Base-by-base conservation (phyloP, 1,284 basidiomycete species). In the Athelia sp. region DNA sequence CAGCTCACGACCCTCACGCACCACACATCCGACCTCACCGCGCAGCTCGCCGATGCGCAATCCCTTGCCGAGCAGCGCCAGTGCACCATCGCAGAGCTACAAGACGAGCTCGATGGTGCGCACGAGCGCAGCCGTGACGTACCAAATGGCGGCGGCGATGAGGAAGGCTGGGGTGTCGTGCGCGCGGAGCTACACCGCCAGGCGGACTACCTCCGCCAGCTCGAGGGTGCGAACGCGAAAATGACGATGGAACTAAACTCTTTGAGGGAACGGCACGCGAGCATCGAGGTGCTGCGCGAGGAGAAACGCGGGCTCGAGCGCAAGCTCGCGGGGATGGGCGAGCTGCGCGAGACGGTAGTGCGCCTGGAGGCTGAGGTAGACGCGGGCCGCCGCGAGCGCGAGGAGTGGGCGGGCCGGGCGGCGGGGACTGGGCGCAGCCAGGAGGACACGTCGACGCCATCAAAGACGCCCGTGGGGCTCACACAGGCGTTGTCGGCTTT, bases 271-370 rank as follows among this genome's bases (percentile, higher is more conserved):
- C 70, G 78, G 3, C 72, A 83, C 35, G 67, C 73, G 2, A 83
- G 79, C 56, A 65, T 86, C 6, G 86, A 89, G 54, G 80, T 91
- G 1, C 61, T 92, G 40, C 74, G 78, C 45, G 90, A 91, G 61
- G 84, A 90, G 65, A 90, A 89, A 55, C 72, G 81, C 13, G 72
- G 75, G 0, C 64, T 91, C 38, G 82, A 90, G 59, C 63, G 68
- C 17, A 84, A 79, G 56, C 62, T 84, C 4, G 61, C 59, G 13
- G 69, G 67, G 1, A 64, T 79, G 32, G 84, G 87, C 9, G 74
- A 76, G 32, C 61, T 88, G 49, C 70, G 84, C 14, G 75, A 78
- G 54, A 72, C 73, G 56, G 73, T 84, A 0, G 76, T 78, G 2
- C 67, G 67, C 43, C 63, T 86, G 23, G 82, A 87, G 57, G 79